Percentiles rank a stretch among this genome's conserved stretches.
These are phyloP conservation scores for Crithidia brevicula DNA, from an alignment of 208 protist species.

Conservation along the genomic window DNA sequence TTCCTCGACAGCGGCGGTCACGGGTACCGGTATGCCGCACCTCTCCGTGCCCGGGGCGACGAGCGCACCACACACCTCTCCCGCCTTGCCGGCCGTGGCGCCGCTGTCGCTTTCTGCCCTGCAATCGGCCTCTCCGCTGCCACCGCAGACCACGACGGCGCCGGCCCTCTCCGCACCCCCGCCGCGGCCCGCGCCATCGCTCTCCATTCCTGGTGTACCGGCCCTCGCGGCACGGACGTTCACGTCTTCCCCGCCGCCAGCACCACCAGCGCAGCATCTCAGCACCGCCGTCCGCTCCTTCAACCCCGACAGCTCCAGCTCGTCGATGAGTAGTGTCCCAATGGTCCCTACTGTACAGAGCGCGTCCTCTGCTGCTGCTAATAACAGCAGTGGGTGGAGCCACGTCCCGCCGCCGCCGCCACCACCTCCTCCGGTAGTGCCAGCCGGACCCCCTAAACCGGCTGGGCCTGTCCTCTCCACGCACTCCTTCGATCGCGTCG, in stretches of 20 bases:
- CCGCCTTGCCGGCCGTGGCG: neutral
- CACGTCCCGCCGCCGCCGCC: slow-evolving; percentile 14
- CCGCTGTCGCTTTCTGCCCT: slow-evolving; percentile 5
- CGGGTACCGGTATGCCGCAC: neutral
- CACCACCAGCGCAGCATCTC: neutral
- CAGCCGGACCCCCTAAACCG: neutral
- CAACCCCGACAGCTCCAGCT: neutral
- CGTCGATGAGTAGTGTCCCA: neutral
- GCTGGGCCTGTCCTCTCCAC: slow-evolving; percentile 11
- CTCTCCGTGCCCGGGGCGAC: neutral
- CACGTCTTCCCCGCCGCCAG: neutral
- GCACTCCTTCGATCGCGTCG: slow-evolving; percentile 19
- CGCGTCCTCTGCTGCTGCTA: too few species aligned
- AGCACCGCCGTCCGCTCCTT: neutral
- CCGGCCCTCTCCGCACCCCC: neutral
- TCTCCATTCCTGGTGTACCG: neutral
- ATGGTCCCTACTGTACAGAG: neutral
- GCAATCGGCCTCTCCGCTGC: slow-evolving; percentile 6
- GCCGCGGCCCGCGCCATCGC: neutral
- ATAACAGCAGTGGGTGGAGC: neutral
- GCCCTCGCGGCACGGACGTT: too few species aligned
- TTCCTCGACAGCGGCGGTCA: neutral
- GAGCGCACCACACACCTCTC: neutral
- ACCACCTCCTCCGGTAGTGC: neutral
- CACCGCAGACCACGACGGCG: neutral